A percentile compares a stretch with the other conserved stretches of the same genome.
Conservation (phyloP, 331 rosid genomes). For the Acacia concinna region DNA sequence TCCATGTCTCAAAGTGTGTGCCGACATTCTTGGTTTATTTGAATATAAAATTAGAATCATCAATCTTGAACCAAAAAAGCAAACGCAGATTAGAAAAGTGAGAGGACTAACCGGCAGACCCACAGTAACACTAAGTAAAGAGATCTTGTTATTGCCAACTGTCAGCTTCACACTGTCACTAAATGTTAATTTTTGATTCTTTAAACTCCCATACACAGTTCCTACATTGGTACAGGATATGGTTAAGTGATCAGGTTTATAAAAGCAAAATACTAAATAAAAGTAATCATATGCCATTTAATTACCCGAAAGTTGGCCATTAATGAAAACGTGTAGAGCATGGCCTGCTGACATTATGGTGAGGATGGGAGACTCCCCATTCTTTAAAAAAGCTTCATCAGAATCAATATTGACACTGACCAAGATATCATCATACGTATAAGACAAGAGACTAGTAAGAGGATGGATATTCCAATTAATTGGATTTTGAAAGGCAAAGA, state of each 20-base stretch:
- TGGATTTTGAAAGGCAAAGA: background rate
- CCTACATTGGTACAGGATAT: conserved; percentile 51
- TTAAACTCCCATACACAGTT: conserved; percentile 64
- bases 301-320: conserved; percentile 80
- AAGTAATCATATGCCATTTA: background rate
- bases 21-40: conserved; percentile 80
- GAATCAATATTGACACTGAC: conserved; percentile 72
- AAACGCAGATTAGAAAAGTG: conserved; percentile 1
- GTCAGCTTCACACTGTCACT: conserved; percentile 60
- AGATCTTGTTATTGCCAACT: conserved; percentile 83
- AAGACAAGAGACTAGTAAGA: conserved; percentile 19
- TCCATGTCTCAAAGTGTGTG: conserved; percentile 84
- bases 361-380: conserved; percentile 69
- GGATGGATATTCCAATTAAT: conserved; percentile 12
- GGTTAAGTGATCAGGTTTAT: conserved; percentile 10
- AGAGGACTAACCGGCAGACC: conserved; percentile 85
- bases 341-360: conserved; percentile 89
- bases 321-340: conserved; percentile 84
- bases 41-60: conserved; percentile 13
- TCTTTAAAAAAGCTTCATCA: conserved; percentile 70
- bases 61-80: background rate
- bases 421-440: conserved; percentile 8
- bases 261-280: background rate
- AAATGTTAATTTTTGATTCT: conserved; percentile 66
- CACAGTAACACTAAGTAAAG: conserved; percentile 75